Evolutionary conservation across 108 stramenopile genomes (phyloP).

Genomic region (Cafeteria roenbergensis): DNA sequence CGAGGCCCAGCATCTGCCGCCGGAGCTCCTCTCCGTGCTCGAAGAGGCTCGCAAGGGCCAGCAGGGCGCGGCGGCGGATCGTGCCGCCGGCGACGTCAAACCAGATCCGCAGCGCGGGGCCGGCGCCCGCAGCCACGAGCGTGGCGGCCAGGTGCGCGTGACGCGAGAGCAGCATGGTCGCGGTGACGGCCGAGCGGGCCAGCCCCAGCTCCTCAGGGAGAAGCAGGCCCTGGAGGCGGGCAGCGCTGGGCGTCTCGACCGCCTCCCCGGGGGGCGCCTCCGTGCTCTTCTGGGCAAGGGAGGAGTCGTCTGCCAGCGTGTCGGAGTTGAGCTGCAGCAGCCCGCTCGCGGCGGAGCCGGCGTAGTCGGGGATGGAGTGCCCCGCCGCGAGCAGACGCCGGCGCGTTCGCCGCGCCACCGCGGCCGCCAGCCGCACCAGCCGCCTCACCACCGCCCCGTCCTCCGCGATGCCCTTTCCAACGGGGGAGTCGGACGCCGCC

Average conservation of each 20-base stretch:
- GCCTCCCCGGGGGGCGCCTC: neutral
- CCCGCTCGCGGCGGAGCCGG: too few species aligned
- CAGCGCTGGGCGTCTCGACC: neutral
- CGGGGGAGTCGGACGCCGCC: neutral
- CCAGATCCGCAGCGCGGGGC: neutral
- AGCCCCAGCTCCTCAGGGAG: neutral
- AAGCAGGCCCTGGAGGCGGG: neutral
- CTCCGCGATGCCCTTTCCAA: neutral
- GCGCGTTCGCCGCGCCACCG: too few species aligned
- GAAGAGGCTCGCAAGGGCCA: neutral
- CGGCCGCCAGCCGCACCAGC: neutral
- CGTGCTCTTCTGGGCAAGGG: neutral
- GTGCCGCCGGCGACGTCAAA: neutral
- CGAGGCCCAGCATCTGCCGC: constrained; percentile 1
- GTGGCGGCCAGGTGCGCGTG: neutral
- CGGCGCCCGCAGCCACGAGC: neutral
- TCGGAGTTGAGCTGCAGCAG: neutral
- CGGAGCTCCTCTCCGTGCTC: constrained; percentile 2
- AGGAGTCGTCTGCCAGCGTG: neutral
- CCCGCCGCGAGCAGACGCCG: neutral
- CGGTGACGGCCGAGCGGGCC: too few species aligned
- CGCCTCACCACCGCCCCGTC: neutral
- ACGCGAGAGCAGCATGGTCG: neutral
- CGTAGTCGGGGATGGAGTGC: neutral
- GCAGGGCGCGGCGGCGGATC: neutral